Evolutionary conservation across 2,329 filamentous ascomycete genomes (phyloP), one percentile per base, ranked within the genome.

Genomic region (Drechslerella stenobrocha): DNA sequence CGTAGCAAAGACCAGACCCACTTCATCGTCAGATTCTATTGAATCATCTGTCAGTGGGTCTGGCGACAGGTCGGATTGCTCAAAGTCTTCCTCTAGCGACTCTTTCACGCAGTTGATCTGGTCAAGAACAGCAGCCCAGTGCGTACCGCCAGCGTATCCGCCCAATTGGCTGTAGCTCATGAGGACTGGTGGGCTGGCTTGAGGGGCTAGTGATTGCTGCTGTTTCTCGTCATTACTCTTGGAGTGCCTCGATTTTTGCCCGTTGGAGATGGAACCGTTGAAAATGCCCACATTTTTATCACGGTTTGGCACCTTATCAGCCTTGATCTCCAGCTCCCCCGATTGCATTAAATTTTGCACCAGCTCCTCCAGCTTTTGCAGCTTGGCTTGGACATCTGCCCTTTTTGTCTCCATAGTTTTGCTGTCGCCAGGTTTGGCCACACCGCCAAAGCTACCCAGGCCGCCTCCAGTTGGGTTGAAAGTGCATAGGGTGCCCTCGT

Each of bases 111-210:
- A 74, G 15, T 73, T 77, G 40, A 80, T 79, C 58, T 76, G 76
- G 35, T 79, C 76, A 2, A 80, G 76, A 22, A 80, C 71, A 0
- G 78, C 75, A 2, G 76, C 73, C 77, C 78, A 80, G 32, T 77
- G 76, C 2, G 78, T 79, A 2, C 75, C 74, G 0, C 77, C 78
- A 11, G 76, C 74, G 46, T 77, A 79, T 4, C 70, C 73, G 40
- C 72, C 70, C 34, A 70, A 64, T 22, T 69, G 26, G 3, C 57
- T 69, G 9, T 66, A 61, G 37, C 47, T 56, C 47, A 55, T 59
- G 13, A 28, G 70, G 44, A n/a, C 73, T 45, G 18, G 70, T 59
- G n/a, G 72, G 71, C 1, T 71, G 72, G 1, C 70, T 3, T 8
- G 65, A 53, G 20, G 48, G 53, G 71, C 74, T 9, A 73, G 73